phyloP scores from a whole-genome alignment of 768 basidiomycete genomes.

The Mycena rosella region DNA sequence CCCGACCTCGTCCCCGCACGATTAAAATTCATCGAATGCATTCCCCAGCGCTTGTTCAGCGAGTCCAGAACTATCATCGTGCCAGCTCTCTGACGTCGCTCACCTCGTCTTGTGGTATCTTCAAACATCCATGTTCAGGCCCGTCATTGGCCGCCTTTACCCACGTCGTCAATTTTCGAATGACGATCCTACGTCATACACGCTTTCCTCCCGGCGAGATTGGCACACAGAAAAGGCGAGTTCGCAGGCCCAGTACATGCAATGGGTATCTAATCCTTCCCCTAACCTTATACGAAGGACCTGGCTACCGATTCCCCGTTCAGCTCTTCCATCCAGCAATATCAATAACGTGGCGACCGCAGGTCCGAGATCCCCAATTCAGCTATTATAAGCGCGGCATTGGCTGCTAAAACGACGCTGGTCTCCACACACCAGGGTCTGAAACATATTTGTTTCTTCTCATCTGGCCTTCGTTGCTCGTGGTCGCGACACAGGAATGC shows the following conservation, averaged over 20 bases:
- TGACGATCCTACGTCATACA: not conserved
- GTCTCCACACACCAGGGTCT: not conserved
- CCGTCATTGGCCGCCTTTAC: not conserved
- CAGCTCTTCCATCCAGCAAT: not conserved
- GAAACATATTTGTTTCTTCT: not conserved
- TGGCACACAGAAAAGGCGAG: not conserved
- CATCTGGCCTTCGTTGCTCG: not conserved
- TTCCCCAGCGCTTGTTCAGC: not conserved
- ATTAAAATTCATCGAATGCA: not conserved
- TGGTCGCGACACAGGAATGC: not conserved
- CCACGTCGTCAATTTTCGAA: not conserved
- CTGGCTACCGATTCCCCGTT: not conserved
- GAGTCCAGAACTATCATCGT: too few species aligned
- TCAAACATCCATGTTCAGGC: not conserved
- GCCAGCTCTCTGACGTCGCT: not conserved
- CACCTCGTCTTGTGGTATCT: not conserved
- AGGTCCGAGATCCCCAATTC: too few species aligned
- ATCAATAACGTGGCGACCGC: not conserved
- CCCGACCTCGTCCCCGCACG: not conserved
- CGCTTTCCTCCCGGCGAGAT: not conserved
- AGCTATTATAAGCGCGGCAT: not conserved
- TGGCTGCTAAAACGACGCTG: not conserved
- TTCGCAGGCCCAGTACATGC: not conserved
- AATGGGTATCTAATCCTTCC: not conserved
- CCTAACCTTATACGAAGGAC: not conserved